Conservation (phyloP, 768 basidiomycete species). For the Baorangia bicolor region DNA sequence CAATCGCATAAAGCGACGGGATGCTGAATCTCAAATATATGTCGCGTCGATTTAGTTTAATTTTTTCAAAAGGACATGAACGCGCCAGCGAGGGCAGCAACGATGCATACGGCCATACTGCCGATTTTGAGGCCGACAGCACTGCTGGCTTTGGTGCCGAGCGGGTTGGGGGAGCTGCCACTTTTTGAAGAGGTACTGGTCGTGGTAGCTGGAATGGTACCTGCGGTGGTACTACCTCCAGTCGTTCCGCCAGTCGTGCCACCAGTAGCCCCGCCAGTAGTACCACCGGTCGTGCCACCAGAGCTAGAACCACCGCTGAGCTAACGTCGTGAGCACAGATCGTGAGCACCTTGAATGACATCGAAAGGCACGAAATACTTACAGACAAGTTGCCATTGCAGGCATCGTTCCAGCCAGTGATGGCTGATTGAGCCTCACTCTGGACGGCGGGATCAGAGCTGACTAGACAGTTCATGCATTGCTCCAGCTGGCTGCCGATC, state of each 20-base stretch:
- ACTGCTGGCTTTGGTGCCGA: neutral
- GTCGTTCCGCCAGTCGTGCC: neutral
- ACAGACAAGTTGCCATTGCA: constrained; percentile 23
- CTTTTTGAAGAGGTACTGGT: neutral
- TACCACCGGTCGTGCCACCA: neutral
- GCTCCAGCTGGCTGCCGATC: constrained; percentile 11
- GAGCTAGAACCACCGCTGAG: constrained; percentile 8
- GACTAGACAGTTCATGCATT: constrained; percentile 24
- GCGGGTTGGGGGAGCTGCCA: neutral
- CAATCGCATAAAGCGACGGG: too few species aligned
- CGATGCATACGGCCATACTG: neutral
- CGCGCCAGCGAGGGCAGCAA: constrained; percentile 11
- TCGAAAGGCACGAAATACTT: neutral
- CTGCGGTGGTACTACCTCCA: neutral
- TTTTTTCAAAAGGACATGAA: constrained; percentile 10
- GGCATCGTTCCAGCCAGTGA: constrained; percentile 15
- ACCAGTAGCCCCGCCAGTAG: neutral
- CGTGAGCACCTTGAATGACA: neutral
- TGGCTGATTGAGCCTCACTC: constrained; percentile 3
- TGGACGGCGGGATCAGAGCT: neutral
- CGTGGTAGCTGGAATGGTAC: neutral
- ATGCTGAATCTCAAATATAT: too few species aligned
- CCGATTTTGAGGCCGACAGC: constrained; percentile 5
- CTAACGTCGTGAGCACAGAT: neutral
- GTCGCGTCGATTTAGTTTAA: neutral